Evolutionary conservation across 768 basidiomycete species (phyloP).

Genomic region (Boletus edulis): DNA sequence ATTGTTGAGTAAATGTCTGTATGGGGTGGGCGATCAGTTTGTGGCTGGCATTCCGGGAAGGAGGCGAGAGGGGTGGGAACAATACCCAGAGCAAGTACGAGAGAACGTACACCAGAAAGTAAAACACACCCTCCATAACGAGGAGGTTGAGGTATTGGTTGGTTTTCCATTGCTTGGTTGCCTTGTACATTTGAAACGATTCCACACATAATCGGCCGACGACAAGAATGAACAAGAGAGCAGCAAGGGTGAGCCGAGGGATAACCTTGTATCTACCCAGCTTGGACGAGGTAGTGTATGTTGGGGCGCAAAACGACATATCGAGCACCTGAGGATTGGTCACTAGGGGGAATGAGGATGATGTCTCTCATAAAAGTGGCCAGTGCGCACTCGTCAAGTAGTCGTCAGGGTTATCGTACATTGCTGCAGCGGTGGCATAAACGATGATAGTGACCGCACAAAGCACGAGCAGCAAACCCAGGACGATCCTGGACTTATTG

Average conservation of each 20-base stretch:
- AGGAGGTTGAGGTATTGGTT: slow-evolving; percentile 16
- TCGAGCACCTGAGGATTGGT: slow-evolving; percentile 1
- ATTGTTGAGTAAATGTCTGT: slow-evolving; percentile 14
- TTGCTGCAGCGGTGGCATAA: background rate
- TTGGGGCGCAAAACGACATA: slow-evolving; percentile 15
- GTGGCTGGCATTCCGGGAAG: background rate
- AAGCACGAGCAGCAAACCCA: slow-evolving; percentile 13
- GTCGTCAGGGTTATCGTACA: slow-evolving; percentile 2
- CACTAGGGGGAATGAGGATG: slow-evolving; percentile 10
- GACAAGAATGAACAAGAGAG: slow-evolving; percentile 9
- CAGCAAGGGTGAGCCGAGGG: slow-evolving; percentile 11
- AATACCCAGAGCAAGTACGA: background rate
- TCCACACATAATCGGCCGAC: slow-evolving; percentile 5
- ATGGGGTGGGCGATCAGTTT: background rate
- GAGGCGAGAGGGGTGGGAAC: background rate
- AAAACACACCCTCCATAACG: slow-evolving; percentile 13
- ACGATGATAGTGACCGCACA: slow-evolving; percentile 7
- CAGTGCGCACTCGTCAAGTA: slow-evolving; percentile 7
- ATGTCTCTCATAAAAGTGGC: background rate
- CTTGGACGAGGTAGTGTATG: background rate
- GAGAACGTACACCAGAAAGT: slow-evolving; percentile 18
- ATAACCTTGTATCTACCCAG: slow-evolving; percentile 11
- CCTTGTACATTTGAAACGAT: slow-evolving; percentile 6
- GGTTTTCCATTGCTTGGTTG: slow-evolving; percentile 4
- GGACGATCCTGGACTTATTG: slow-evolving; percentile 8